A percentile compares a stretch with the other conserved stretches of the same genome.
phyloP scores from a whole-genome alignment of 257 asterid species.

The Nicotiana benthamiana region DNA sequence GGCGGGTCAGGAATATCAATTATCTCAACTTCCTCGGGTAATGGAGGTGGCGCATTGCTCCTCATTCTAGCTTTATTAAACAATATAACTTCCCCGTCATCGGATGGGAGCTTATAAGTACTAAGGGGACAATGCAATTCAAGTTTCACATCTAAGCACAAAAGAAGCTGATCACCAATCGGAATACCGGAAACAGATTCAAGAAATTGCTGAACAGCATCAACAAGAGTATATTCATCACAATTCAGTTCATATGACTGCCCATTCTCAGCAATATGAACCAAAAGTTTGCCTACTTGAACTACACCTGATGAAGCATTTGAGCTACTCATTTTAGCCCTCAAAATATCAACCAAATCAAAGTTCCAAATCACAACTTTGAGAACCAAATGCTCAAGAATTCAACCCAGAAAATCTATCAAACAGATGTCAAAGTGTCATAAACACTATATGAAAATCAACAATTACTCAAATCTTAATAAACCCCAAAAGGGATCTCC shows the following conservation, averaged over 20 bases:
- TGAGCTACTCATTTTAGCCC: slow-evolving; percentile 42
- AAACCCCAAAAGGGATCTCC: slow-evolving; percentile 6
- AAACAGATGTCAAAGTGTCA: background rate
- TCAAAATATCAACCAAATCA: slow-evolving; percentile 3
- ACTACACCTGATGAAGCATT: slow-evolving; percentile 44
- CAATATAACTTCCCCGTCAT: slow-evolving; percentile 63
- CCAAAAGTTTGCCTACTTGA: slow-evolving; percentile 69
- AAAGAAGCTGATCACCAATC: slow-evolving; percentile 66
- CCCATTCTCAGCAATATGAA: slow-evolving; percentile 85
- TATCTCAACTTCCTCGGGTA: slow-evolving; percentile 47
- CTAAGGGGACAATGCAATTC: slow-evolving; percentile 69
- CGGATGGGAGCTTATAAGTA: slow-evolving; percentile 64
- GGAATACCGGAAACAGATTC: slow-evolving; percentile 60
- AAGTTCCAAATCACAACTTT: background rate
- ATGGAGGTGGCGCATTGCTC: slow-evolving; percentile 51
- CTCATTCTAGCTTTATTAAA: slow-evolving; percentile 83
- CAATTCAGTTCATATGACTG: slow-evolving; percentile 61
- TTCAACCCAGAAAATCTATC: background rate
- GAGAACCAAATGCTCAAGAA: background rate
- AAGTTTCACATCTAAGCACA: slow-evolving; percentile 81
- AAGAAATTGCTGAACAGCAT: slow-evolving; percentile 52
- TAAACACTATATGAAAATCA: background rate
- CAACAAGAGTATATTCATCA: slow-evolving; percentile 70
- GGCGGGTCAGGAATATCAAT: slow-evolving; percentile 59
- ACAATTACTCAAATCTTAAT: background rate